phyloP scores from a whole-genome alignment of 1,139 yeast genomes.

The Hyphopichia burtonii region DNA sequence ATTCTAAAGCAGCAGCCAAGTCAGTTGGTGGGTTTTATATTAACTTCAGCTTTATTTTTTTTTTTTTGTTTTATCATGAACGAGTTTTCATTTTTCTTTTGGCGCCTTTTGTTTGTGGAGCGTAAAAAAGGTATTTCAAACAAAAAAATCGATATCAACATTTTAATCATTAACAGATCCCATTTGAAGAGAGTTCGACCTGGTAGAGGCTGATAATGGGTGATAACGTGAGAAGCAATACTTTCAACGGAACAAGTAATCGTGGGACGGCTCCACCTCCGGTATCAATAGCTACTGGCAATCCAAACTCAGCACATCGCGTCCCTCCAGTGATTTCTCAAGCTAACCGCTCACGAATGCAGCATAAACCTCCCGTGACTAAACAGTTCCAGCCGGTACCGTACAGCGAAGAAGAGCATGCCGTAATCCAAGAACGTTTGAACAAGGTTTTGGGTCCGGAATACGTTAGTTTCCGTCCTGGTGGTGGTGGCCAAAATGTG shows the following conservation, averaged over 20 bases:
- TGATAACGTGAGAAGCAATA: neutral
- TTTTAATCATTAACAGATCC: too few relatives aligned
- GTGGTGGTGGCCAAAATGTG: conserved; percentile 68
- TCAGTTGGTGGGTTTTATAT: neutral
- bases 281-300: neutral
- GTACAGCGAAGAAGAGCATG: conserved; percentile 40
- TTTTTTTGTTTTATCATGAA: too few relatives aligned
- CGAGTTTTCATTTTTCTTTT: too few relatives aligned
- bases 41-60: neutral
- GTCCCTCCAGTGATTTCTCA: neutral
- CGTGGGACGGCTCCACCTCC: neutral
- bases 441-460: conserved; percentile 85
- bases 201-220: neutral
- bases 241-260: neutral
- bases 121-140: neutral
- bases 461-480: conserved; percentile 77
- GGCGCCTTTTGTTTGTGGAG: neutral
- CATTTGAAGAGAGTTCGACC: too few relatives aligned
- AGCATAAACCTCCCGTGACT: conserved; percentile 1
- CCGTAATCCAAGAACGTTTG: conserved; percentile 41
- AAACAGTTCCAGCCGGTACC: conserved; percentile 24
- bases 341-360: neutral
- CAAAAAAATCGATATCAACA: neutral
- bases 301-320: neutral
- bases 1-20: too few relatives aligned